Conservation (phyloP, 768 basidiomycete species). For the Pisolithus orientalis region DNA sequence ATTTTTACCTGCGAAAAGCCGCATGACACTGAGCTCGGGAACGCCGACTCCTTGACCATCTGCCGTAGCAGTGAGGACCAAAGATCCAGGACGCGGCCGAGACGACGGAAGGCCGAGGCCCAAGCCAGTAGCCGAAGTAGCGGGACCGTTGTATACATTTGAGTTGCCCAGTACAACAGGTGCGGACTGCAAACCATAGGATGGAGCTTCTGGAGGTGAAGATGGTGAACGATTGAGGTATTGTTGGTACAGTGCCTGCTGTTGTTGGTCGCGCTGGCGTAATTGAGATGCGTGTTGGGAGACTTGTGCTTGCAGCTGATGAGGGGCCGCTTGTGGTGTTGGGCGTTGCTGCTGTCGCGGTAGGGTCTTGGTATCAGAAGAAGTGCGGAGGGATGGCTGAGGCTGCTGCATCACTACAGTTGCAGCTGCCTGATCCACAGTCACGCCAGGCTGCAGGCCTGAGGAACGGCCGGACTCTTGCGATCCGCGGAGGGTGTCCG, state of each 20-base stretch:
- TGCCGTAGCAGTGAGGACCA: slow-evolving; percentile 58
- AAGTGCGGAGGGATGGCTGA: slow-evolving; percentile 31
- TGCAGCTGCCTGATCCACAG: slow-evolving; percentile 42
- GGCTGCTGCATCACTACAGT: slow-evolving; percentile 54
- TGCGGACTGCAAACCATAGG: slow-evolving; percentile 72
- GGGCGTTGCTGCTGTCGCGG: slow-evolving; percentile 19
- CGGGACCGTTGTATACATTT: slow-evolving; percentile 35
- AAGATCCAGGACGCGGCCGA: slow-evolving; percentile 69
- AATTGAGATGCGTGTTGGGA: slow-evolving; percentile 61
- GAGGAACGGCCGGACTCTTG: slow-evolving; percentile 60
- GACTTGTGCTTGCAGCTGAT: slow-evolving; percentile 35
- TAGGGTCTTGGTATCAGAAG: slow-evolving; percentile 15
- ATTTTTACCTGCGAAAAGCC: slow-evolving; percentile 90
- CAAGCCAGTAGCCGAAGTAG: slow-evolving; percentile 35
- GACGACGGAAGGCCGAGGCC: slow-evolving; percentile 43
- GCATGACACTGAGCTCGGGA: slow-evolving; percentile 88
- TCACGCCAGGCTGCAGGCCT: slow-evolving; percentile 29
- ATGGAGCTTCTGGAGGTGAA: slow-evolving; percentile 67
- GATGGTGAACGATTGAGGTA: slow-evolving; percentile 86
- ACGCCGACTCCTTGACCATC: slow-evolving; percentile 59
- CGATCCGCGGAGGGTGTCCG: slow-evolving; percentile 44
- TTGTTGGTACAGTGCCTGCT: slow-evolving; percentile 81
- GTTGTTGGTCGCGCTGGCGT: slow-evolving; percentile 83
- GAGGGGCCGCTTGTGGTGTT: slow-evolving; percentile 25
- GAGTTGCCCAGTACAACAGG: slow-evolving; percentile 51